Base-by-base conservation (phyloP, 2,329 filamentous ascomycete genomes). In the Cladosporium sp. region DNA sequence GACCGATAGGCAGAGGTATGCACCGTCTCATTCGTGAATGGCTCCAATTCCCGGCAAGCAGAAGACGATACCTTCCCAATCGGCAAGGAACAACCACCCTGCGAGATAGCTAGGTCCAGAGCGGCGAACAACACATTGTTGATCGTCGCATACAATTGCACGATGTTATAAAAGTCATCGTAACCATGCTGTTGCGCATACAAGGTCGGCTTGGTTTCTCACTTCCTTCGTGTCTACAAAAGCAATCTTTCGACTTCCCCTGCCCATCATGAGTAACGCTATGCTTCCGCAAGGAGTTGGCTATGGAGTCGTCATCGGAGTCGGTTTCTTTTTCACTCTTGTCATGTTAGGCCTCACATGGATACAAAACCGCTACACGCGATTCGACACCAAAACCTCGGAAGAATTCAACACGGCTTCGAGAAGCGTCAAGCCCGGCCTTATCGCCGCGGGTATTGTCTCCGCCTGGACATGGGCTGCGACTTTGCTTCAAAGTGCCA, bases 321-420 rank as follows among this genome's bases (percentile, higher is more conserved):
- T 89, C 15, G 86, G 86, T 12, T 80, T 85, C 59, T 77, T 78
- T 32, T 90, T 90, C 69, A 83, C 85, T 60, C 66, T 64, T 53
- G 61, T 67, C n/a, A 50, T 50, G 39, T 38, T 50, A 12, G 48
- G 48, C 50, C 55, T 53, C 40, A 52, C 54, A 0, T 55, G 55
- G 38, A 56, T 62, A n/a, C 54, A 61, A 32, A 64, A 59, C 22
- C 55, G 59, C 27, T 84, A 83, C 59, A 80, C 82, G 6, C 20
- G 40, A 15, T 50, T 50, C 25, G 39, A 57, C 88, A 67, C 74
- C 89, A 12, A 93, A 67, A 94, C 89, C 0, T 90, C 85, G 0
- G 89, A 95, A 70, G 91, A 91, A 83, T 95, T 94, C 75, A 89
- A 80, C 57, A 94, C 88, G 0, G 89, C 89, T 36, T 88, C 88